A percentile compares a stretch with the other conserved stretches of the same genome.
These are phyloP conservation scores for Cytospora piceicola DNA, from an alignment of 2,329 filamentous ascomycete genomes.

Conservation along the genomic window DNA sequence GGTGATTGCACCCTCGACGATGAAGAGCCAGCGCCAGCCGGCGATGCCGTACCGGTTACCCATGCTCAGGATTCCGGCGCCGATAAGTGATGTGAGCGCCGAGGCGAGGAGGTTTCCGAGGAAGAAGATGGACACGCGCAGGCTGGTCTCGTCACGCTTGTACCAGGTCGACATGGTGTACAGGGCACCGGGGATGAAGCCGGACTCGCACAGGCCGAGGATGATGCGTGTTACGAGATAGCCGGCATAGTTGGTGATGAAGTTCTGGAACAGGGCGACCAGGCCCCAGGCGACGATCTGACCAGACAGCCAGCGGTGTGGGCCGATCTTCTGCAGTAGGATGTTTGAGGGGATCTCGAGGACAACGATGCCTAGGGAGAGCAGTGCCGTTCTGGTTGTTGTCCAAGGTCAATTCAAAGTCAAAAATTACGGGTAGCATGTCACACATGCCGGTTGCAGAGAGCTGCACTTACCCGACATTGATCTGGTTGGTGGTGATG, in stretches of 20 bases:
- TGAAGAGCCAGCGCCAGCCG: slow-evolving; percentile 53
- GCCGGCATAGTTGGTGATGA: slow-evolving; percentile 38
- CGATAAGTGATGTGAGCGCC: slow-evolving; percentile 40
- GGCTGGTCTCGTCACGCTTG: slow-evolving; percentile 45
- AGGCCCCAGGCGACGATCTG: slow-evolving; percentile 47
- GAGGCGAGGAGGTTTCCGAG: slow-evolving; percentile 36
- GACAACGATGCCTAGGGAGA: slow-evolving; percentile 54
- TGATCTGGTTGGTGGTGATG: slow-evolving; percentile 56
- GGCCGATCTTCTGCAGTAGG: slow-evolving; percentile 38
- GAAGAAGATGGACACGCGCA: slow-evolving; percentile 47
- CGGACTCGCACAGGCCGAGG: slow-evolving; percentile 37
- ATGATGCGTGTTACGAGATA: slow-evolving; percentile 34
- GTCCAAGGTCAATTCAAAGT: not conserved
- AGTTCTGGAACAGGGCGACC: slow-evolving; percentile 46
- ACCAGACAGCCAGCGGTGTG: slow-evolving; percentile 40
- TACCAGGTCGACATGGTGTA: slow-evolving; percentile 49
- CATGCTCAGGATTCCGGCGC: slow-evolving; percentile 33
- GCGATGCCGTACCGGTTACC: slow-evolving; percentile 37
- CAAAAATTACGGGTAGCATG: not conserved
- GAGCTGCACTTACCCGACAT: slow-evolving; percentile 38
- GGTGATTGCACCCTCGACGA: slow-evolving; percentile 39
- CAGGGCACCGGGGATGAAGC: slow-evolving; percentile 44
- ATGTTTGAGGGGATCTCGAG: slow-evolving; percentile 54
- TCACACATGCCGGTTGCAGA: not conserved
- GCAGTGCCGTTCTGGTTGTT: slow-evolving; percentile 49